Evolutionary conservation across 2,329 filamentous ascomycete genomes (phyloP), one percentile per base, ranked within the genome.

Genomic region (Aspergillus clavatus): DNA sequence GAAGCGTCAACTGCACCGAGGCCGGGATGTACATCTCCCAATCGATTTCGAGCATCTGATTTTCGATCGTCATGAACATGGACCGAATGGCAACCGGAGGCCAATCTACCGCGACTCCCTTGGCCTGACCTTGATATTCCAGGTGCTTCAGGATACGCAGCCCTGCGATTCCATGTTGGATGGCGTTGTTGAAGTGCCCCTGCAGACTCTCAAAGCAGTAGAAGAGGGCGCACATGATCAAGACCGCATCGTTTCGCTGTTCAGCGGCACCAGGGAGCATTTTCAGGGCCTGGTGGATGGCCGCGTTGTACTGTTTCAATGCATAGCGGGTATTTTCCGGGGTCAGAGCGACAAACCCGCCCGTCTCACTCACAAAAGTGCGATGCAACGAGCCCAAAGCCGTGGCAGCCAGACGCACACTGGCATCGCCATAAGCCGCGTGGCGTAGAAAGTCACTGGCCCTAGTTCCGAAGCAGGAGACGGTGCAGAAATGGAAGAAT

Each of bases 151-250:
- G 47, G 21, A 68, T 65, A 24, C 58, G 58, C 7, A 63, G 45
- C 4, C 64, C 64, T 19, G 57, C 55, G 6, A 54, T 53, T 10
- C 62, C 56, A 52, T 73, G 70, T 7, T 57, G 55, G 16, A 70
- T 58, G 1, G 76, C 73, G 7, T 70, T 69, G 4, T 60, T 57
- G 35, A 73, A 71, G 46, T 79, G 72, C 28, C 74, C 72, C 26
- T 75, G 74, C 47, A 80, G 65, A 52, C 77, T 76, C 57, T 80
- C 78, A 39, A 79, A 72, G 52, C 75, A 77, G 19, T 76, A 73
- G 49, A 79, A 77, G 18, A 79, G 60, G 1, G 77, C 57, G 48
- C 75, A 78, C 5, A 72, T 72, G 3, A 77, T 60, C 12, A 79
- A 53, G 1, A 68, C 61, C 3, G 63, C 58, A 31, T 62, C 58